Evolutionary conservation across 768 basidiomycete genomes (phyloP), one percentile per base, ranked within the genome.

Genomic region (Fomitopsis serialis): DNA sequence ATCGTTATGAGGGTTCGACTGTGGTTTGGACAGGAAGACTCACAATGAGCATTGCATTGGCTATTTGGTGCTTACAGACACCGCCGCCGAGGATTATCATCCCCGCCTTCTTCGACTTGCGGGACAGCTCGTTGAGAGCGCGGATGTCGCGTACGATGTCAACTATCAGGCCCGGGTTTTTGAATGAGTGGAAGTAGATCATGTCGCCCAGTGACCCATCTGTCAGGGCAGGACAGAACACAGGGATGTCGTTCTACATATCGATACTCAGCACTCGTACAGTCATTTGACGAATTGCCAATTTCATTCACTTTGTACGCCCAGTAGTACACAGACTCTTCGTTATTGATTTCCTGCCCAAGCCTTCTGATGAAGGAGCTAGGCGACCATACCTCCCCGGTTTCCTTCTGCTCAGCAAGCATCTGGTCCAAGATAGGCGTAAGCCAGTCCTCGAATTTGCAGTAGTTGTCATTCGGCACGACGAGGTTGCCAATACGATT

Each of bases 391-490:
- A 86, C 78, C 52, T 70, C 66, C 25, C 85, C 84, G 42, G 71
- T 76, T 52, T 75, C 71, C 58, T 84, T 81, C 71, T 99, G 97
- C 65, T 99, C 97, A 11, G 73, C 79, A 27, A 98, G 79, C 92
- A 99, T 92, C 27, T 74, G 65, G 64, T 98, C 88, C 40, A 99
- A 79, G 52, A 98, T 90, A 2, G 97, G 97, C 19, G 83, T 85
- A n/a, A 98, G 80, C 97, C 97, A 99, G 67, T 98, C 96, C 71
- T 99, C 97, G 61, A 98, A 99, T 63, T 90, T 88, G 83, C 97
- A 98, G 70, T 99, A 99, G 66, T 98, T 98, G 62, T 97, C 92
- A 65, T 99, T 99, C 2, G 97, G 97, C 2, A 99, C 84, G 53
- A 99, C 74, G 42, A 99, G 81, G 64, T 99, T 99, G 29, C 97